Evolutionary conservation across 768 basidiomycete genomes (phyloP).

Genomic region (Kondoa malvinella): DNA sequence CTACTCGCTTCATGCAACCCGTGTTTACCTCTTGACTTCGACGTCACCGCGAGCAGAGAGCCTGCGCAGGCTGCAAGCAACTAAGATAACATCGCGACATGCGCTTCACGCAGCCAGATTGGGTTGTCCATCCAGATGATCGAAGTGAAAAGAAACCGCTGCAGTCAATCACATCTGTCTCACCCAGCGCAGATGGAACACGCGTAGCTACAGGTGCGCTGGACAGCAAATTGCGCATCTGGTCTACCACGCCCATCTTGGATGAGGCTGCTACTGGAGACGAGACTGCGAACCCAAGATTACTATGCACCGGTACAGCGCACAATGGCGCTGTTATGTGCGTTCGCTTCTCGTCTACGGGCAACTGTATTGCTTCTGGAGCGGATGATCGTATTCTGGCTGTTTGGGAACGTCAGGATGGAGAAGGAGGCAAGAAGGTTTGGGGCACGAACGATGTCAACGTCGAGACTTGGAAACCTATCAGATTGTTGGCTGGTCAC

Average conservation of each 20-base stretch:
- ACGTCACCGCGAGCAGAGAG: too few relatives aligned
- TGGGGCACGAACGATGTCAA: constrained; percentile 94
- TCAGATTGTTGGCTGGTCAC: constrained; percentile 80
- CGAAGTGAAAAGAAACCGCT: background rate
- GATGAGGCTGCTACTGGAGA: too few relatives aligned
- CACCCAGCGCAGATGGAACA: constrained; percentile 88
- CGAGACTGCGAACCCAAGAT: constrained; percentile 57
- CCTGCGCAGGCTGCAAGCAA: too few relatives aligned
- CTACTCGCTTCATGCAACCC: too few relatives aligned
- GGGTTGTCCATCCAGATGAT: constrained; percentile 5
- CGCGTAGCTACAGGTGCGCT: constrained; percentile 94
- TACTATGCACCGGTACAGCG: constrained; percentile 75
- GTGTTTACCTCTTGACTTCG: too few relatives aligned
- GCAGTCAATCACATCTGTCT: constrained; percentile 74
- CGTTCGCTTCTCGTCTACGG: constrained; percentile 84
- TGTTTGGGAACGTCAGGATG: constrained; percentile 68
- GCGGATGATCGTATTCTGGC: constrained; percentile 90
- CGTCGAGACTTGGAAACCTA: constrained; percentile 89
- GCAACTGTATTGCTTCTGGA: constrained; percentile 84
- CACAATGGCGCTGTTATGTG: constrained; percentile 85
- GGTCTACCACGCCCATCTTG: constrained; percentile 92
- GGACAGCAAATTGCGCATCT: constrained; percentile 89
- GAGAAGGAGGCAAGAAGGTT: constrained; percentile 58
- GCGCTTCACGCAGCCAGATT: constrained; percentile 2
- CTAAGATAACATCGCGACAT: too few relatives aligned